Evolutionary conservation across 2,329 filamentous ascomycete genomes (phyloP).

Genomic region (Paecilomyces fulvus): DNA sequence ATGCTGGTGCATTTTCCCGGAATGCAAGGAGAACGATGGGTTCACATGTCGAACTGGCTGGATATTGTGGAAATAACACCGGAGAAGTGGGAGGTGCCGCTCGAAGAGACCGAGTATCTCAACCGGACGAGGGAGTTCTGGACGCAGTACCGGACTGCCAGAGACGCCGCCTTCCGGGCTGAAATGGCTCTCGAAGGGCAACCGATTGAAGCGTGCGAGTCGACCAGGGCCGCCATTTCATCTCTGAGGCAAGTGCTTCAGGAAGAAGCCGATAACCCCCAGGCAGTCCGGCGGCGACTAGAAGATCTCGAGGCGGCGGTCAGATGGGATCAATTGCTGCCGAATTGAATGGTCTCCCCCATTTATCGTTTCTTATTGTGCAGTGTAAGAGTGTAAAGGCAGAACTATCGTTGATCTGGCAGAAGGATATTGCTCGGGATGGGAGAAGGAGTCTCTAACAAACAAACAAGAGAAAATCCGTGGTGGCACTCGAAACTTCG

Average conservation of each 20-base stretch:
- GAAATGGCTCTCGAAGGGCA: neutral
- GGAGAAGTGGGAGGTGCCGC: constrained; percentile 13
- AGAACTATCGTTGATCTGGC: too few relatives aligned
- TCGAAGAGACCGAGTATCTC: constrained; percentile 15
- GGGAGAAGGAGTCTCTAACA: too few relatives aligned
- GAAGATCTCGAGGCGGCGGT: neutral
- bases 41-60: constrained; percentile 19
- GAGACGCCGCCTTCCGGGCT: constrained; percentile 7
- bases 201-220: constrained; percentile 7
- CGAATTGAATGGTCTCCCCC: neutral
- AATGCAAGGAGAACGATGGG: constrained; percentile 14
- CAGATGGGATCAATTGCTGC: neutral
- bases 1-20: constrained; percentile 24
- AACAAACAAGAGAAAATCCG: too few relatives aligned
- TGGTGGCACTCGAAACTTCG: too few relatives aligned
- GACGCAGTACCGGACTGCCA: constrained; percentile 8
- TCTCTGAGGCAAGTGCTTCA: constrained; percentile 5
- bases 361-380: neutral
- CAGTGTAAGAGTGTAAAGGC: neutral
- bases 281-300: neutral
- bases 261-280: neutral
- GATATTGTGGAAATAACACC: constrained; percentile 13
- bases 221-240: constrained; percentile 14
- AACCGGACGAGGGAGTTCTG: constrained; percentile 14
- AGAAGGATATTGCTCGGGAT: too few relatives aligned